Evolutionary conservation across 768 basidiomycete species (phyloP).

Genomic region (Leccinum uliginosum): DNA sequence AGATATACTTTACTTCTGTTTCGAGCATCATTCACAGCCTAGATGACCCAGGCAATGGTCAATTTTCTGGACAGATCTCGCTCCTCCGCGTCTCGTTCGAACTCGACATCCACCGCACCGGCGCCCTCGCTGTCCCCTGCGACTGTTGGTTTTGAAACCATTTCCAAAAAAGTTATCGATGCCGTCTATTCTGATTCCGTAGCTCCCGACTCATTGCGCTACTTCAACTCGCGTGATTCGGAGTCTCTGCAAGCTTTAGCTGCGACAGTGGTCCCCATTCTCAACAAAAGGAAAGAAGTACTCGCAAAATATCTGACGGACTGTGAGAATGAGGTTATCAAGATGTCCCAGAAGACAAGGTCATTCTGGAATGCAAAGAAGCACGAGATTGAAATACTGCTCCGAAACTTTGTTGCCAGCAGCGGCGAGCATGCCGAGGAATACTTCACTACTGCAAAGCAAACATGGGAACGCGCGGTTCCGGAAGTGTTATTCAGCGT

Average conservation of each 20-base stretch:
- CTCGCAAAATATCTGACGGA: constrained; percentile 50
- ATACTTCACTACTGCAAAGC: constrained; percentile 47
- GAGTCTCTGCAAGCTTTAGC: constrained; percentile 49
- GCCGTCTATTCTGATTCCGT: constrained; percentile 60
- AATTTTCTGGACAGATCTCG: constrained; percentile 84
- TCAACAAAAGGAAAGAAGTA: constrained; percentile 46
- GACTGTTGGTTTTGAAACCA: constrained; percentile 60
- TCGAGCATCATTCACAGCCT: neutral
- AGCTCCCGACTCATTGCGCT: constrained; percentile 58
- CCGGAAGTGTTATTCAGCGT: constrained; percentile 44
- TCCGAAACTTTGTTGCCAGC: constrained; percentile 46
- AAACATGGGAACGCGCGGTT: constrained; percentile 51
- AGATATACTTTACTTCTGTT: neutral
- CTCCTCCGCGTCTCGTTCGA: constrained; percentile 59
- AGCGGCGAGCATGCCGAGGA: constrained; percentile 39
- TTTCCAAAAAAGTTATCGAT: constrained; percentile 32
- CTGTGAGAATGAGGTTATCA: constrained; percentile 42
- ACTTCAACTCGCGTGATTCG: constrained; percentile 55
- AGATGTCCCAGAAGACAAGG: constrained; percentile 59
- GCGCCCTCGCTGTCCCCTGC: constrained; percentile 77
- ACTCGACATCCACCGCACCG: constrained; percentile 67
- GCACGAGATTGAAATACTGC: constrained; percentile 37
- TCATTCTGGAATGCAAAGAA: constrained; percentile 59
- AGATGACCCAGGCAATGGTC: constrained; percentile 53
- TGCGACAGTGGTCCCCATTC: constrained; percentile 33